A percentile compares a stretch with the other conserved stretches of the same genome.
Evolutionary conservation across 495 filamentous ascomycete genomes (phyloP).

Genomic region (Tetracladium setigerum): DNA sequence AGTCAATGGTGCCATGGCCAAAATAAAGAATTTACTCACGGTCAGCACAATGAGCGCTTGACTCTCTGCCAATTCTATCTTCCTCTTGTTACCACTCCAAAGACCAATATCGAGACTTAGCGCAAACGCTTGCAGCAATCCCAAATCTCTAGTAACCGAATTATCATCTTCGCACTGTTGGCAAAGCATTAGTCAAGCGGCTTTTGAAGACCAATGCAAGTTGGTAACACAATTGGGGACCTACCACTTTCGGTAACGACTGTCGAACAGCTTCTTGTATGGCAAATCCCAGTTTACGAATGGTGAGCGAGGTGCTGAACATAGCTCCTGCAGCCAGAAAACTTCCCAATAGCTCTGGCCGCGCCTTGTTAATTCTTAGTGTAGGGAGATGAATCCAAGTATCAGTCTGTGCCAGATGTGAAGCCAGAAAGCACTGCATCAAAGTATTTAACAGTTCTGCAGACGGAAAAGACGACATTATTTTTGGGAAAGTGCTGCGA

Average conservation of each 20-base stretch:
- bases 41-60: constrained; percentile 44
- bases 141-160: constrained; percentile 41
- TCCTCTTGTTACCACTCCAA: constrained; percentile 59
- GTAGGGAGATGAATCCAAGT: constrained; percentile 52
- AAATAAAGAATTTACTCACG: too few species aligned
- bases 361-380: constrained; percentile 39
- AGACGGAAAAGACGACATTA: constrained; percentile 54
- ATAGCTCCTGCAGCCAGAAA: constrained; percentile 50
- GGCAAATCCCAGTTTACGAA: constrained; percentile 56
- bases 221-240: too few species aligned
- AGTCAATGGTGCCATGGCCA: background rate
- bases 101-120: constrained; percentile 50
- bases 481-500: constrained; percentile 33
- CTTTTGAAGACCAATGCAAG: background rate
- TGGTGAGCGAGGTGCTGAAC: constrained; percentile 42
- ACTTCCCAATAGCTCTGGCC: constrained; percentile 48
- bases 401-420: constrained; percentile 39
- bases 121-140: constrained; percentile 46
- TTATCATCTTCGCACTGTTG: constrained; percentile 60
- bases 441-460: constrained; percentile 50
- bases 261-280: constrained; percentile 52
- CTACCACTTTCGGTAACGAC: constrained; percentile 36
- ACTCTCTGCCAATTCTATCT: constrained; percentile 62
- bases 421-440: constrained; percentile 51
- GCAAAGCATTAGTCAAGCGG: too few species aligned